phyloP scores from a whole-genome alignment of 768 basidiomycete species.

The Xerocomellus intermedius region DNA sequence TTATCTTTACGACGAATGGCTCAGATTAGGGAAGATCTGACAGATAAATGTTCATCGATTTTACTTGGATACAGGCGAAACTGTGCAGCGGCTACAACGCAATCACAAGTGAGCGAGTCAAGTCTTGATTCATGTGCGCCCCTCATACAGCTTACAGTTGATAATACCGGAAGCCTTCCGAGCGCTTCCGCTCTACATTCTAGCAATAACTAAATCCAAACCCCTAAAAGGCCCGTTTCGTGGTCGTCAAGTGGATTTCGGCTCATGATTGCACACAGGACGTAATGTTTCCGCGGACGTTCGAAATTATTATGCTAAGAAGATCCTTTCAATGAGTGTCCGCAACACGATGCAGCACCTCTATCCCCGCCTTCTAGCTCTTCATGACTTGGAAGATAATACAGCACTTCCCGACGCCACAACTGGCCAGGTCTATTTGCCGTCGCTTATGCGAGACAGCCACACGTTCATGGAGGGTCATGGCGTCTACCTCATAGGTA shows the following conservation, averaged over 20 bases:
- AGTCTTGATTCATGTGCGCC: not conserved
- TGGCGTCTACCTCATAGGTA: conserved; percentile 93
- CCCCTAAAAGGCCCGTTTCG: conserved; percentile 76
- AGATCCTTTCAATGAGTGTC: conserved; percentile 67
- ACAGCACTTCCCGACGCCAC: conserved; percentile 65
- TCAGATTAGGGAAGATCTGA: conserved; percentile 80
- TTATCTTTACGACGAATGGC: conserved; percentile 60
- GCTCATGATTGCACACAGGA: conserved; percentile 42
- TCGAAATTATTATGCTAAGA: conserved; percentile 80
- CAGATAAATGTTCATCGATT: conserved; percentile 78
- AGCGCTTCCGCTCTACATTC: conserved; percentile 74
- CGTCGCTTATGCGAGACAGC: conserved; percentile 77
- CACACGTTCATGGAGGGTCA: conserved; percentile 86
- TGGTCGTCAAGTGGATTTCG: not conserved
- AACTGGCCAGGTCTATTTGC: conserved; percentile 61
- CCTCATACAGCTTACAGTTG: conserved; percentile 49
- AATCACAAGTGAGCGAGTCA: conserved; percentile 63
- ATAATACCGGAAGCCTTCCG: conserved; percentile 94
- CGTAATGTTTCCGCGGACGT: conserved; percentile 92
- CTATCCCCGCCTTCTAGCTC: conserved; percentile 84
- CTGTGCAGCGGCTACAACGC: conserved; percentile 76
- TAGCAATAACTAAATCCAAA: conserved; percentile 85
- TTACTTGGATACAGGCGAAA: conserved; percentile 84
- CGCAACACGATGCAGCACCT: conserved; percentile 72
- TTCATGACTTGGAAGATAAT: conserved; percentile 77